Evolutionary conservation across 768 basidiomycete species (phyloP).

Genomic region (Trametes gibbosa): DNA sequence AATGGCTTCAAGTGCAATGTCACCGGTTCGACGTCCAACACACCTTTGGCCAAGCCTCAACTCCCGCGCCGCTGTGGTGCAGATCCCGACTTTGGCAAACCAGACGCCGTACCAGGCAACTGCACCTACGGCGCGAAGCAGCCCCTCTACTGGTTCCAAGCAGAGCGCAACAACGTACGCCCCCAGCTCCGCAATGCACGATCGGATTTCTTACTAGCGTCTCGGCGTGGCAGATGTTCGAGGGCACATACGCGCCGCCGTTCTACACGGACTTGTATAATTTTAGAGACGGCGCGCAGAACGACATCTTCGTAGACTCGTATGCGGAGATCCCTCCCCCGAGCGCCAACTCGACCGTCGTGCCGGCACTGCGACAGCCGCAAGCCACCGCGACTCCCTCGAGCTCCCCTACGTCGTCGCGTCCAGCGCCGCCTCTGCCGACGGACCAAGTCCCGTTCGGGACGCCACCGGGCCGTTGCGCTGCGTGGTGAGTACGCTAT

Average conservation of each 20-base stretch:
- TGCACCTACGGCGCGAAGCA: conserved; percentile 73
- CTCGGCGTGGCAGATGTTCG: conserved; percentile 52
- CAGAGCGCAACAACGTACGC: conserved; percentile 58
- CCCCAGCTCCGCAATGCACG: neutral
- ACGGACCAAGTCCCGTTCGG: conserved; percentile 11
- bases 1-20: conserved; percentile 70
- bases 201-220: neutral
- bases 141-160: conserved; percentile 70
- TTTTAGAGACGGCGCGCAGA: conserved; percentile 70
- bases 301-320: conserved; percentile 67
- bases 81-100: conserved; percentile 47
- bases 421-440: conserved; percentile 1
- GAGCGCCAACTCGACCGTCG: conserved; percentile 25
- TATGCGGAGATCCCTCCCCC: conserved; percentile 35
- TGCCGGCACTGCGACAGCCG: conserved; percentile 25
- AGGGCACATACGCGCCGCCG: conserved; percentile 58
- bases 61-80: conserved; percentile 65
- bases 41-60: conserved; percentile 51
- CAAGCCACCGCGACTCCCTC: neutral
- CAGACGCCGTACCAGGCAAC: conserved; percentile 49
- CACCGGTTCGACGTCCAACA: conserved; percentile 48
- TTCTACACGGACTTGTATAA: conserved; percentile 69
- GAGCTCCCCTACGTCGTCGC: neutral
- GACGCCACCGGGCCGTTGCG: conserved; percentile 6
- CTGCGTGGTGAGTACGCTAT: conserved; percentile 1